Evolutionary conservation across 345 rosid genomes (phyloP).

Genomic region (Aquilaria malaccensis): DNA sequence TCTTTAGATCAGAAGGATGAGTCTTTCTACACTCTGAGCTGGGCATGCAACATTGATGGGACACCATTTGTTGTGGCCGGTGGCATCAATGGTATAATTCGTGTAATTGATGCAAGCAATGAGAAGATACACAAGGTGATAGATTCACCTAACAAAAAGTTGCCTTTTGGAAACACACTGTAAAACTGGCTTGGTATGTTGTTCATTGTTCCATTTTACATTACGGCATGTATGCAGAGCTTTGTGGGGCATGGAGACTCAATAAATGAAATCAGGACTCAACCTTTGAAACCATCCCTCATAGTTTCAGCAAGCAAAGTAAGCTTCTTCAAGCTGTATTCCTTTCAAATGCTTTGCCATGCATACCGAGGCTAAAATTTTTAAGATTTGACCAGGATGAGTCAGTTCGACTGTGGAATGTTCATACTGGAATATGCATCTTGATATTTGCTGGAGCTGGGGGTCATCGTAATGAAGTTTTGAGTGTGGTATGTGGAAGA

Average conservation of each 20-base stretch:
- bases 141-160: slow-evolving; percentile 1
- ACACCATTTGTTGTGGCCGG: slow-evolving; percentile 74
- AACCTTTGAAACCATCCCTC: slow-evolving; percentile 82
- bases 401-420: slow-evolving; percentile 93
- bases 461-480: slow-evolving; percentile 96
- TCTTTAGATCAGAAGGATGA: slow-evolving; percentile 89
- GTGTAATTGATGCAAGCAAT: slow-evolving; percentile 72
- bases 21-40: slow-evolving; percentile 87
- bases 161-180: neutral
- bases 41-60: slow-evolving; percentile 73
- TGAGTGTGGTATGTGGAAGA: slow-evolving; percentile 70
- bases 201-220: neutral
- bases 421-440: slow-evolving; percentile 92
- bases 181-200: neutral
- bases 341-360: neutral
- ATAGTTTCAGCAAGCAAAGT: slow-evolving; percentile 96
- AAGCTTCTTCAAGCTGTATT: slow-evolving; percentile 8
- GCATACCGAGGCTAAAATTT: slow-evolving; percentile 6
- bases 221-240: slow-evolving; percentile 42
- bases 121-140: slow-evolving; percentile 80
- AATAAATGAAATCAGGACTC: slow-evolving; percentile 92
- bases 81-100: slow-evolving; percentile 87
- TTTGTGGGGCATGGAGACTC: slow-evolving; percentile 98
- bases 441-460: slow-evolving; percentile 97
- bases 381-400: slow-evolving; percentile 58